Evolutionary conservation across 225 moss, liverwort and hornwort genomes (phyloP), one percentile per base, ranked within the genome.

Genomic region (Polytrichum commune): DNA sequence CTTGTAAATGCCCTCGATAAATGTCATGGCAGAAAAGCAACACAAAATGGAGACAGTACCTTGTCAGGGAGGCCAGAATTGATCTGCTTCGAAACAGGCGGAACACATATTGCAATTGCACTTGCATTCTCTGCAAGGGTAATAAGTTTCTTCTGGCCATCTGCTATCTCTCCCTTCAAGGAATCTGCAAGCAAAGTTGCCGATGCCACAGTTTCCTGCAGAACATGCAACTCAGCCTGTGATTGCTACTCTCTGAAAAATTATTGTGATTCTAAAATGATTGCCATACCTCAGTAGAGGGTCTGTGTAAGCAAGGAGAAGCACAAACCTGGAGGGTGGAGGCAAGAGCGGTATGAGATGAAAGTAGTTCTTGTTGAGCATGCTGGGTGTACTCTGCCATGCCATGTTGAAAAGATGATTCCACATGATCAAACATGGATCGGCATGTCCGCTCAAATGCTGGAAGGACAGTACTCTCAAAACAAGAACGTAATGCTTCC

Each of bases 361-460:
- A 77, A 30, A 86, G 88, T 29, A 92, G 75, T 67, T 97, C 88
- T 67, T 89, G 92, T 80, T 97, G 94, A 58, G 92, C 92, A 76
- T 83, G 91, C 35, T 91, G 83, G 26, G 92, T 94, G 62, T 97
- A 92, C 82, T 94, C 97, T 58, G 94, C 80, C 82, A 97, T 76
- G 35, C 97, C 97, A 32, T 88, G 83, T 65, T 91, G 94, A 72
- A 97, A 91, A 23, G 94, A 89, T 58, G 89, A 80, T 74, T 97
- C 94, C 58, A 97, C 88, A 76, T 97, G 94, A 67, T 94, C 89
- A 71, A 97, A 94, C 97, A 97, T 97, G 67, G 89, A 84, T 79
- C 77, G 92, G 75, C 94, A 97, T 53, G 94, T 89, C 54, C 97
- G 84, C 78, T 97, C 97, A 68, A 97, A 93, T 29, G 88, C 89